Percentiles rank a stretch among this genome's conserved stretches.
Conservation (phyloP, 2,329 filamentous ascomycete species). For the Aspergillus quadricinctus region DNA sequence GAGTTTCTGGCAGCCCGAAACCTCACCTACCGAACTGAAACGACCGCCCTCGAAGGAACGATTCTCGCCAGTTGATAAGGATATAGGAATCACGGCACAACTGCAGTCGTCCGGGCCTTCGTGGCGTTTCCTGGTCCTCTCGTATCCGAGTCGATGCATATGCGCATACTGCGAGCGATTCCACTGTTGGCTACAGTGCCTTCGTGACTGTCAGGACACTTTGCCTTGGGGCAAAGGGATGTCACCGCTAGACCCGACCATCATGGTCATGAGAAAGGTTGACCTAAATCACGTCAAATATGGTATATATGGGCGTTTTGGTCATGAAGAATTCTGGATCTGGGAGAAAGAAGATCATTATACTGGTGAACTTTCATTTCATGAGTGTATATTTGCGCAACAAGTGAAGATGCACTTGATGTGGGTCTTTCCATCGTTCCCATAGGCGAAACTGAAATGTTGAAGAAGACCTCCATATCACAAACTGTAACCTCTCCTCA, state of each 20-base stretch:
- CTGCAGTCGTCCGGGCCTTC: neutral
- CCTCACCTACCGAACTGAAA: neutral
- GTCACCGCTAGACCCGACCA: neutral
- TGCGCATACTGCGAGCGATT: neutral
- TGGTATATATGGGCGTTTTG: neutral
- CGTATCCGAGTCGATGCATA: neutral
- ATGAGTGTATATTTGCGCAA: neutral
- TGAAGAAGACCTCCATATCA: slow-evolving; percentile 1
- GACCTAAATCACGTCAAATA: neutral
- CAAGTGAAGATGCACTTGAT: neutral
- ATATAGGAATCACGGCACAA: neutral
- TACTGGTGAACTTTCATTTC: neutral
- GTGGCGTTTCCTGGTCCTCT: neutral
- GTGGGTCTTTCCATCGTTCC: neutral
- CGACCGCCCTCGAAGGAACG: neutral
- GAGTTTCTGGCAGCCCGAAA: neutral
- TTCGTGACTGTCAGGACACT: neutral
- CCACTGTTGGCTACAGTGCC: neutral
- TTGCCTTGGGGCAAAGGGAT: neutral
- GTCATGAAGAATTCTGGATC: neutral
- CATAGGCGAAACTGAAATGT: neutral
- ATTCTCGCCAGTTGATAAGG: neutral
- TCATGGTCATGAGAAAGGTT: neutral
- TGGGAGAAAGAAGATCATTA: neutral
- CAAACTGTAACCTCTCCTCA: neutral